phyloP scores from a whole-genome alignment of 495 filamentous ascomycete species.

The Lepraria neglecta region DNA sequence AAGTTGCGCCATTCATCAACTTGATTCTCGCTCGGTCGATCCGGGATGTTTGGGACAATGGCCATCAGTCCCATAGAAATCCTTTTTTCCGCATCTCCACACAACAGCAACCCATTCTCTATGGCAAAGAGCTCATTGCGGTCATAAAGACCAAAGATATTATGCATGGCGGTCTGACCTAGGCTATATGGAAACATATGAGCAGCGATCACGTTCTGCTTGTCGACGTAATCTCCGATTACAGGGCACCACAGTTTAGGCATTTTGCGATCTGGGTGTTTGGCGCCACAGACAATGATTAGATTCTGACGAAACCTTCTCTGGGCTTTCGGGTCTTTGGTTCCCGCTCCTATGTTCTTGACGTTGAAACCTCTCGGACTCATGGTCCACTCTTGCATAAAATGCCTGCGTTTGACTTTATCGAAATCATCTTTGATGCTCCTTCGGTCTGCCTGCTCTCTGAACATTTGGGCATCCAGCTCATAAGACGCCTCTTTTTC shows the following conservation, averaged over 20 bases:
- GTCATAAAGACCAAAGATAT: slow-evolving; percentile 19
- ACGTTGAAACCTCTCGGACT: background rate
- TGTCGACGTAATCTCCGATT: background rate
- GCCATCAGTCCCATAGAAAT: slow-evolving; percentile 24
- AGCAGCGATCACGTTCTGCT: slow-evolving; percentile 4
- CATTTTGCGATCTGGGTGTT: background rate
- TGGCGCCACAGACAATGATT: background rate
- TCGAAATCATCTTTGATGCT: background rate
- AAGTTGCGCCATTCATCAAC: slow-evolving; percentile 13
- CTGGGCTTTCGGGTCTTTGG: background rate
- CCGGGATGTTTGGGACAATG: slow-evolving; percentile 26
- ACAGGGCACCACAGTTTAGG: slow-evolving; percentile 24
- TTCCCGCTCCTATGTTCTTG: background rate
- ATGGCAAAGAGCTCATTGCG: slow-evolving; percentile 20
- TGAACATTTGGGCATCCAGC: background rate
- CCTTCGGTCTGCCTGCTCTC: background rate
- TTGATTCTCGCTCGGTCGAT: slow-evolving; percentile 6
- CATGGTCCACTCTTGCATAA: background rate
- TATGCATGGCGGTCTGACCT: slow-evolving; percentile 24
- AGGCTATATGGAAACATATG: slow-evolving; percentile 19
- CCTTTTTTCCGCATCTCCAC: slow-evolving; percentile 10
- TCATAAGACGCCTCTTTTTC: background rate
- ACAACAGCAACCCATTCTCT: slow-evolving; percentile 21
- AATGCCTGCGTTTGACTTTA: background rate
- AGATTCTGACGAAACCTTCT: background rate